Evolutionary conservation across 257 asterid genomes (phyloP).

Genomic region (Schizonepeta tenuifolia): DNA sequence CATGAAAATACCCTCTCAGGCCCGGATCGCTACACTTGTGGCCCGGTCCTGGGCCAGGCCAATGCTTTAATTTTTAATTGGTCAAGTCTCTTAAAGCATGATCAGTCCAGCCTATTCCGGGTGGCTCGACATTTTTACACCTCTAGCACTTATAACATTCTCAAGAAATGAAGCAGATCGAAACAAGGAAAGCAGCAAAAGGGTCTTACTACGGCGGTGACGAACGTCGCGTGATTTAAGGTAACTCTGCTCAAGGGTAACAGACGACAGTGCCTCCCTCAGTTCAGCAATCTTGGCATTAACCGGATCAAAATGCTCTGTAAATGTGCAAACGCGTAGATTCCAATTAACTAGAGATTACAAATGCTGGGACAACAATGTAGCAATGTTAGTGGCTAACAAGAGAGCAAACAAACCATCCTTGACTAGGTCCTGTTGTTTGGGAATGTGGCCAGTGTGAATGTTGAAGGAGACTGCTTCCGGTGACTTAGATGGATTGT

Average conservation of each 20-base stretch:
- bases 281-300: constrained; percentile 87
- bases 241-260: constrained; percentile 80
- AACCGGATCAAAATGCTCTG: constrained; percentile 83
- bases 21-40: too few relatives aligned
- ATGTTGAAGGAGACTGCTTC: constrained; percentile 87
- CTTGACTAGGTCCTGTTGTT: constrained; percentile 73
- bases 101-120: too few relatives aligned
- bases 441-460: constrained; percentile 86
- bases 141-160: too few relatives aligned
- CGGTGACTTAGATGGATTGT: constrained; percentile 67
- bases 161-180: neutral
- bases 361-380: neutral
- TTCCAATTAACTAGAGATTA: too few relatives aligned
- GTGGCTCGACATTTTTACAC: too few relatives aligned
- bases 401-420: constrained; percentile 64
- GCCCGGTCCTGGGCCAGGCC: too few relatives aligned
- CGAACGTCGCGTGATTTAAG: constrained; percentile 75
- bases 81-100: too few relatives aligned
- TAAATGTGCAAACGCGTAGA: neutral
- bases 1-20: too few relatives aligned
- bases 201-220: constrained; percentile 77
- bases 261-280: constrained; percentile 78
- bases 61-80: too few relatives aligned
- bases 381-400: neutral
- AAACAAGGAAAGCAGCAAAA: neutral